Percentiles rank a stretch among this genome's conserved stretches.
Conservation (phyloP, 768 basidiomycete genomes). For the Mycena amicta region DNA sequence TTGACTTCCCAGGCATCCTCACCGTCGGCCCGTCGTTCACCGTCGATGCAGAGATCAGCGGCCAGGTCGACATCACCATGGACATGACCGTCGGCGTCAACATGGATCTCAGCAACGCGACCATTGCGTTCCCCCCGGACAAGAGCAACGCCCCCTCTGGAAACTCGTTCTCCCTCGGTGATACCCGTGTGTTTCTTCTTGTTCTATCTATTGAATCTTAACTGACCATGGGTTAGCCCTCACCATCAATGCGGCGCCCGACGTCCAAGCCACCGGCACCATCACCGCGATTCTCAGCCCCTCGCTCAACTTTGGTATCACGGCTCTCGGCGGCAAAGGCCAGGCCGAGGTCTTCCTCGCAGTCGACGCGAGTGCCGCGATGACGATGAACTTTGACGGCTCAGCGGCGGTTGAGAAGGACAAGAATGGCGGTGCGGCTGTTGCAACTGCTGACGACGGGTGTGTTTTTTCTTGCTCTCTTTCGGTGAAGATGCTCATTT, state of each 20-base stretch:
- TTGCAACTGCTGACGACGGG: no score
- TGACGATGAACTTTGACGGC: conserved; percentile 22
- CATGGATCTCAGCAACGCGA: not conserved
- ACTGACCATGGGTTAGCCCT: conserved; percentile 10
- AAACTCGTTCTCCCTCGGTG: conserved; percentile 3
- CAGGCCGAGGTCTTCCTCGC: conserved; percentile 11
- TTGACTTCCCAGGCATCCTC: not conserved
- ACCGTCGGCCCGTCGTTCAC: not conserved
- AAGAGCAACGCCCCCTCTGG: not conserved
- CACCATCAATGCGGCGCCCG: conserved; percentile 27
- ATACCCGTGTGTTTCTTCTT: conserved; percentile 4
- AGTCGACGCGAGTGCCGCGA: conserved; percentile 26
- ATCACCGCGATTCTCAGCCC: conserved; percentile 33
- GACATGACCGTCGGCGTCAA: not conserved
- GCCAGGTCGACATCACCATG: not conserved
- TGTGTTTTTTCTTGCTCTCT: no score
- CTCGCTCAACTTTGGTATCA: conserved; percentile 27
- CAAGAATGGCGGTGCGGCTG: not conserved
- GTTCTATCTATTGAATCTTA: not conserved
- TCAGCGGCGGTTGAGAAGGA: not conserved
- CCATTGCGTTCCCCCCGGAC: conserved; percentile 1
- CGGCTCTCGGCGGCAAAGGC: conserved; percentile 16
- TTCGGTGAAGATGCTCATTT: no score
- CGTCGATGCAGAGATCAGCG: not conserved
- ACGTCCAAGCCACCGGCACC: conserved; percentile 24